A percentile compares a stretch with the other conserved stretches of the same genome.
phyloP scores from a whole-genome alignment of 2,329 filamentous ascomycete genomes.

The Diaporthe helianthi region DNA sequence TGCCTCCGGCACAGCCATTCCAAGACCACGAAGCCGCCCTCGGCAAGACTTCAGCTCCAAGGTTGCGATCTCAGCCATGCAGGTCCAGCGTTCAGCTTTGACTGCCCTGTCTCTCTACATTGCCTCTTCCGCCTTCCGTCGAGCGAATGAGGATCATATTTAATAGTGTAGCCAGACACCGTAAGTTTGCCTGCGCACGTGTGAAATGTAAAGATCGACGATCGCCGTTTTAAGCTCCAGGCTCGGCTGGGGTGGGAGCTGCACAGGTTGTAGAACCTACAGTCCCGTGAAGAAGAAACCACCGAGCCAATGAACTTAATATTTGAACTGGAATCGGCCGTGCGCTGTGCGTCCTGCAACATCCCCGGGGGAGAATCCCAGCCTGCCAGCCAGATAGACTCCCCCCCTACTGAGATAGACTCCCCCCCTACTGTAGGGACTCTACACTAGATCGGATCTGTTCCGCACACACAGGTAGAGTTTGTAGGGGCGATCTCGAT shows the following conservation, averaged over 20 bases:
- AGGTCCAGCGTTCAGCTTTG: background rate
- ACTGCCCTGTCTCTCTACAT: background rate
- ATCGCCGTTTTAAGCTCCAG: background rate
- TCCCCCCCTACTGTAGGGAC: background rate
- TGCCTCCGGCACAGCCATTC: conserved; percentile 15
- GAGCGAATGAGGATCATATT: background rate
- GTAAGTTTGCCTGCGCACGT: background rate
- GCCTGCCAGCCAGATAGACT: background rate
- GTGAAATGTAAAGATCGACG: background rate
- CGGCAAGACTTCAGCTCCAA: conserved; percentile 5
- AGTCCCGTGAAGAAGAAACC: background rate
- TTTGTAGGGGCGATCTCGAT: conserved; percentile 1
- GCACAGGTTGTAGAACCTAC: too few species aligned
- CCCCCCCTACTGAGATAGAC: background rate
- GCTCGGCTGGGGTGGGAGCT: background rate
- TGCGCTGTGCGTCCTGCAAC: background rate
- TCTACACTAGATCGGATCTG: conserved; percentile 16
- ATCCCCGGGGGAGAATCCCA: background rate
- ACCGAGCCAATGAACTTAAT: background rate
- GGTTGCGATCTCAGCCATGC: background rate
- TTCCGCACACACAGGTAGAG: background rate
- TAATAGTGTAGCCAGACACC: background rate
- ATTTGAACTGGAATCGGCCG: conserved; percentile 2
- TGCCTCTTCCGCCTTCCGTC: too few species aligned
- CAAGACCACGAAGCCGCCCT: conserved; percentile 8